phyloP scores from a whole-genome alignment of 2,329 filamentous ascomycete species.

The Aspergillus terreus region DNA sequence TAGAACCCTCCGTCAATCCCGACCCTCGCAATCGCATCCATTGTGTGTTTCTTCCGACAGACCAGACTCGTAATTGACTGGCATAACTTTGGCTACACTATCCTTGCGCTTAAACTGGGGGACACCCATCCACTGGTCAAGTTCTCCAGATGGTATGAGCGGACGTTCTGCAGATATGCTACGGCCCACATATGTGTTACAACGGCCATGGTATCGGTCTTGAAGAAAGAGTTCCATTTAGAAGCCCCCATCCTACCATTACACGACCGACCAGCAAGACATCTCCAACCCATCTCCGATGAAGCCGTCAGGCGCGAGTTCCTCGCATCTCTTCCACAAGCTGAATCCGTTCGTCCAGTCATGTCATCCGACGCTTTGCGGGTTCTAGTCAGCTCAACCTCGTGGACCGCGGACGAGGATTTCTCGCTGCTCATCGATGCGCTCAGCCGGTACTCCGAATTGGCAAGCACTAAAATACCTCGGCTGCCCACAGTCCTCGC shows the following conservation, averaged over 20 bases:
- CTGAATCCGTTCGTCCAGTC: constrained; percentile 55
- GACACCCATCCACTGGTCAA: constrained; percentile 68
- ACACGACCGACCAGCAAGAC: constrained; percentile 78
- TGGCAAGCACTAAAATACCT: constrained; percentile 41
- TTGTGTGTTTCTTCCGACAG: constrained; percentile 71
- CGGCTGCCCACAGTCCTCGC: constrained; percentile 68
- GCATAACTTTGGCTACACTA: constrained; percentile 98
- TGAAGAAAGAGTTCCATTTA: constrained; percentile 65
- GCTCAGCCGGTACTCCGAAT: constrained; percentile 67
- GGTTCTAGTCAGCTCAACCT: constrained; percentile 87
- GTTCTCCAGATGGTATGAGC: constrained; percentile 75
- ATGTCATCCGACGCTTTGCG: constrained; percentile 58
- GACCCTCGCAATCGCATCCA: constrained; percentile 70
- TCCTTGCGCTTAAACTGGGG: constrained; percentile 68
- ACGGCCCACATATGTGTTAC: constrained; percentile 82
- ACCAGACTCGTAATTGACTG: constrained; percentile 88
- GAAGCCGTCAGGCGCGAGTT: constrained; percentile 53
- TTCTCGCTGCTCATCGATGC: constrained; percentile 84
- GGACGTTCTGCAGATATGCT: constrained; percentile 63
- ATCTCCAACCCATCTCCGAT: constrained; percentile 69
- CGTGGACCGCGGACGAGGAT: constrained; percentile 96
- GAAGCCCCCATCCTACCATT: constrained; percentile 64
- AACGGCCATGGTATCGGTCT: constrained; percentile 75
- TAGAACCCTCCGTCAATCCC: constrained; percentile 95
- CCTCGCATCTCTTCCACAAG: constrained; percentile 63